These are phyloP conservation scores for Scutellaria minor DNA, from an alignment of 257 asterid species.

Conservation along the genomic window DNA sequence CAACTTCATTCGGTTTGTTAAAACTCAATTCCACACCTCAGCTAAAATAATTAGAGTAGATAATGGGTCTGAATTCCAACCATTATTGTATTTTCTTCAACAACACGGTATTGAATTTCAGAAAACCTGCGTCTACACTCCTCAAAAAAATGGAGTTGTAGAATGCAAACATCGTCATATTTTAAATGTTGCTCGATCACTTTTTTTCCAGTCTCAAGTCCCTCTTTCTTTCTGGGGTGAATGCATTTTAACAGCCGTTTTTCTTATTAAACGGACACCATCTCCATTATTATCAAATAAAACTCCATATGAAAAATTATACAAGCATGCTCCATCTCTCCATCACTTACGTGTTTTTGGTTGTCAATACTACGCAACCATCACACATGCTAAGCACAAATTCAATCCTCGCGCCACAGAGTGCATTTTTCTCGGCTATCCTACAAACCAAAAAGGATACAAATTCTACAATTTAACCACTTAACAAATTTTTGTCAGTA, in stretches of 20 bases:
- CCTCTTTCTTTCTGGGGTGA: neutral
- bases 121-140: neutral
- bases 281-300: too few relatives aligned
- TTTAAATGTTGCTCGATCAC: neutral
- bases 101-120: conserved; percentile 5
- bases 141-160: neutral
- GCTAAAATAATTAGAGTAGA: neutral
- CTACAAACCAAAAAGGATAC: neutral
- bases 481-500: neutral
- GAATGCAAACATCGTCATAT: neutral
- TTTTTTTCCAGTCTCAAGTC: neutral
- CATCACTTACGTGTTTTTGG: conserved; percentile 8
- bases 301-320: too few relatives aligned
- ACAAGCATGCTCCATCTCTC: neutral
- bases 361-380: conserved; percentile 20
- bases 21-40: neutral
- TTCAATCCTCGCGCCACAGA: conserved; percentile 13
- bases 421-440: conserved; percentile 12
- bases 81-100: neutral
- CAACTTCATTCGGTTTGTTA: neutral
- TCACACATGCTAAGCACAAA: conserved; percentile 10
- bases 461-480: neutral
- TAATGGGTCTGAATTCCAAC: neutral
- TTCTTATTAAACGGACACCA: neutral
- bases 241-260: neutral